These are phyloP conservation scores for Seiridium unicorne DNA, from an alignment of 2,329 filamentous ascomycete species.

Conservation along the genomic window DNA sequence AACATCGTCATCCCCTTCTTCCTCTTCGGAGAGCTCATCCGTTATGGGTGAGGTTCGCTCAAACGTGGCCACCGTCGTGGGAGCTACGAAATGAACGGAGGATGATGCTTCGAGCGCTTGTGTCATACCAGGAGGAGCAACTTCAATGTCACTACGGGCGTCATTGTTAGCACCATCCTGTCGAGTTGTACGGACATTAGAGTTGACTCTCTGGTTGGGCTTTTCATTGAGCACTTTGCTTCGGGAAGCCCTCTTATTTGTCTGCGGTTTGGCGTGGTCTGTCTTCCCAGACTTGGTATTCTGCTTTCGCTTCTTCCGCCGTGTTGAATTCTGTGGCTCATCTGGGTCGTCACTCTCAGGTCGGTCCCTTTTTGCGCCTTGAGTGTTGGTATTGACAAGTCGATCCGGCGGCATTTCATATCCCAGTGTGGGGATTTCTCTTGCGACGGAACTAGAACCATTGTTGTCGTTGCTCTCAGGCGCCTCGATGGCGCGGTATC, in stretches of 20 bases:
- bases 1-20: background rate
- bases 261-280: background rate
- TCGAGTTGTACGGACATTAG: background rate
- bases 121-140: background rate
- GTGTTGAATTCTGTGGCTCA: background rate
- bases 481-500: background rate
- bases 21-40: background rate
- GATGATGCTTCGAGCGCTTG: conserved; percentile 2
- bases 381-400: background rate
- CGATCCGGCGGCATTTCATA: background rate
- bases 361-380: background rate
- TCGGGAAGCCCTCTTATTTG: too few species aligned
- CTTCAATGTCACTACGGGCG: background rate
- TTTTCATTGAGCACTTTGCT: background rate
- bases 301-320: background rate
- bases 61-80: background rate
- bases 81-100: background rate
- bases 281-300: background rate
- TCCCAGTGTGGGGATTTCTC: background rate
- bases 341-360: background rate
- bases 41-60: background rate
- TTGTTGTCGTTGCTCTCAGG: background rate
- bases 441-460: too few species aligned
- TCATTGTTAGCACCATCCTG: background rate
- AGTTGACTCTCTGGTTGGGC: background rate